Percentiles rank a stretch among this genome's conserved stretches.
phyloP scores from a whole-genome alignment of 2,329 filamentous ascomycete species.

The Colletotrichum sp. region DNA sequence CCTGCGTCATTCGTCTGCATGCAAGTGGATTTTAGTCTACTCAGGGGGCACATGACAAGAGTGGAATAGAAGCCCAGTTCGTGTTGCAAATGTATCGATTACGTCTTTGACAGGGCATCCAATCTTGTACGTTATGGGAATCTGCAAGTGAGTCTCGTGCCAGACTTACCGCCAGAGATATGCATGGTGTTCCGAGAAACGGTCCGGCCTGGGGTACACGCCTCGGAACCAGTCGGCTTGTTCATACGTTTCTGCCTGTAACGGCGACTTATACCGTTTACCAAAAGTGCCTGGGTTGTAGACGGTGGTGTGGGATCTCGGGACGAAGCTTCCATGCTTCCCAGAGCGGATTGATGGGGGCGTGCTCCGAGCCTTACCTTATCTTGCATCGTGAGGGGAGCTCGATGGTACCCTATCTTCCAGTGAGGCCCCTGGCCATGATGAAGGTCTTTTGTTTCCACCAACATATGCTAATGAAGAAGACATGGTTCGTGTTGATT shows the following conservation, averaged over 20 bases:
- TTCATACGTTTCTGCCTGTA: background rate
- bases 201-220: background rate
- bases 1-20: background rate
- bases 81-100: background rate
- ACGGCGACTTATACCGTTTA: background rate
- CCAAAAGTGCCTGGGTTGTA: background rate
- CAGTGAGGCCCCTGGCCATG: background rate
- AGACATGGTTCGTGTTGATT: background rate
- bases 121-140: background rate
- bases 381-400: conserved; percentile 9
- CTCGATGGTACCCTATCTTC: background rate
- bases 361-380: conserved; percentile 7
- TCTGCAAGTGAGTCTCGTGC: background rate
- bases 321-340: conserved; percentile 14
- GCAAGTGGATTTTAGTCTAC: background rate
- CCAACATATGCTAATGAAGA: background rate
- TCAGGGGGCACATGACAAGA: background rate
- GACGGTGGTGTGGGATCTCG: conserved; percentile 12
- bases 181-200: background rate
- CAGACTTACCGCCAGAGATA: background rate
- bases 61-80: background rate
- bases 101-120: background rate
- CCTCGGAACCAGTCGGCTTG: background rate
- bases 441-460: background rate
- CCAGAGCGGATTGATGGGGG: conserved; percentile 3